Conservation (phyloP, 306 rosid genomes). For the Quercus wislizeni region DNA sequence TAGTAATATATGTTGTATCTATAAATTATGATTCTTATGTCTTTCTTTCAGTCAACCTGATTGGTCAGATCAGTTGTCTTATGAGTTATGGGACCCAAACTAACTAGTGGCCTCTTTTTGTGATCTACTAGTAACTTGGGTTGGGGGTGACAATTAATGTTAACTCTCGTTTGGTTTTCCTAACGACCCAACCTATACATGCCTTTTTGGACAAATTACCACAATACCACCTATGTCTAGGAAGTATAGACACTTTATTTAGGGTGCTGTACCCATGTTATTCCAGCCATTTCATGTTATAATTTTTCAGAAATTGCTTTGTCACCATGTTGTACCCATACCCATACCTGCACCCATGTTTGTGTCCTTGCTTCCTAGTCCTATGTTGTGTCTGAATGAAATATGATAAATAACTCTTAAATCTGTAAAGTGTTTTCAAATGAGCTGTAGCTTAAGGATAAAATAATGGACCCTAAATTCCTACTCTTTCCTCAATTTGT, state of each 20-base stretch:
- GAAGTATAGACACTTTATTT: too few relatives aligned
- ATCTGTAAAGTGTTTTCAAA: background rate
- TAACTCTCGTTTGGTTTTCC: background rate
- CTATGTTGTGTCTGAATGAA: background rate
- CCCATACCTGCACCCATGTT: too few relatives aligned
- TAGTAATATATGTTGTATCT: background rate
- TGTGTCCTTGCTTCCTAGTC: too few relatives aligned
- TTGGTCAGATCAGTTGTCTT: background rate
- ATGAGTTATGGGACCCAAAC: background rate
- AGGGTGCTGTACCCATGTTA: fast-evolving
- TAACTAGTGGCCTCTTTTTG: background rate
- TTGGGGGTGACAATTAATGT: background rate
- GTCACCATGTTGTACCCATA: too few relatives aligned
- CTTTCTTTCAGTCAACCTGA: background rate
- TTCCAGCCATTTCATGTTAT: too few relatives aligned
- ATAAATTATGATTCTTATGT: background rate
- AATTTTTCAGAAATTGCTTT: too few relatives aligned
- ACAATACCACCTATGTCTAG: background rate
- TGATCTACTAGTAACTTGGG: background rate
- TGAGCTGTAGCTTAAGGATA: background rate
- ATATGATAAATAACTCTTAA: background rate
- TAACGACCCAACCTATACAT: too few relatives aligned
- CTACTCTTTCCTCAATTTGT: background rate
- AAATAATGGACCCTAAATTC: background rate
- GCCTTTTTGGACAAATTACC: background rate